Percentiles rank a stretch among this genome's conserved stretches.
phyloP scores from a whole-genome alignment of 345 rosid genomes.

The Pelargonium nanum region DNA sequence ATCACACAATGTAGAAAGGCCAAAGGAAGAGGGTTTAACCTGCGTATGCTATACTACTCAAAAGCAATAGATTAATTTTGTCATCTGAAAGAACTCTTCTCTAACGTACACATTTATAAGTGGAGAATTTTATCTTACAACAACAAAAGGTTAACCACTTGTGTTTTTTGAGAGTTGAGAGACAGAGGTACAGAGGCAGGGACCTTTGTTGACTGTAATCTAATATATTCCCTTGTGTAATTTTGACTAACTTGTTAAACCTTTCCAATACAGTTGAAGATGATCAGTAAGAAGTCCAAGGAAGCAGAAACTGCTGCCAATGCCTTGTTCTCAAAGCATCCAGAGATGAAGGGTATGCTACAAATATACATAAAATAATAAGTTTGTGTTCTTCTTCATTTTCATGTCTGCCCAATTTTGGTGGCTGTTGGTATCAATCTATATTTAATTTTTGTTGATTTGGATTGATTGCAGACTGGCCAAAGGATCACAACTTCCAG shows the following conservation, averaged over 20 bases:
- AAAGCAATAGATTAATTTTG: no score
- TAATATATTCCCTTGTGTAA: neutral
- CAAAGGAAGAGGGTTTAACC: no score
- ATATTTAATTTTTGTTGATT: neutral
- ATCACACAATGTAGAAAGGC: no score
- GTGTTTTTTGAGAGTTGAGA: no score
- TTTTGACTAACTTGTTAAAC: neutral
- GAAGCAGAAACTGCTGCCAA: constrained; percentile 49
- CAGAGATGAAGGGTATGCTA: constrained; percentile 87
- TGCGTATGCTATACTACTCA: no score
- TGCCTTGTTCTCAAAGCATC: constrained; percentile 72
- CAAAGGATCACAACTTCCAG: constrained; percentile 54
- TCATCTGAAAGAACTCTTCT: no score
- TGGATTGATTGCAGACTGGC: constrained; percentile 57
- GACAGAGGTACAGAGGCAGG: no score
- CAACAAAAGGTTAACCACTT: no score
- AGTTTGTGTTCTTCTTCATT: neutral
- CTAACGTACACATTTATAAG: no score
- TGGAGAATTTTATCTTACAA: no score
- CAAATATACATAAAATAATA: neutral
- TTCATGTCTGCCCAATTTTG: neutral
- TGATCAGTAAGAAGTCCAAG: constrained; percentile 32
- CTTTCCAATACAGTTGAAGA: constrained; percentile 34
- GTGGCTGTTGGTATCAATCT: neutral
- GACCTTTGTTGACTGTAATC: no score